Percentiles rank a stretch among this genome's conserved stretches.
Conservation (phyloP, 805 yeast species). For the Candida golubevii region DNA sequence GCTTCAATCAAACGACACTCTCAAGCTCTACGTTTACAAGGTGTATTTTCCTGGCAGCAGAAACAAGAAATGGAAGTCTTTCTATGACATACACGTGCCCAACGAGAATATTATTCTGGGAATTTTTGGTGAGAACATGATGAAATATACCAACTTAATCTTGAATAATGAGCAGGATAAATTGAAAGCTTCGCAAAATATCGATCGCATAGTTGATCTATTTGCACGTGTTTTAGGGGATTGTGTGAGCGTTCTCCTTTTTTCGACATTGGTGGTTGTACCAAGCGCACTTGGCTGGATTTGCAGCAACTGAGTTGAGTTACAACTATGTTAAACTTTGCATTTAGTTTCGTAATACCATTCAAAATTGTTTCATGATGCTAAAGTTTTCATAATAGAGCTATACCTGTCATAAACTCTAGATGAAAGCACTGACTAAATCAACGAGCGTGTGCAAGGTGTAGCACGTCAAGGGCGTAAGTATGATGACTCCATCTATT, state of each 20-base stretch:
- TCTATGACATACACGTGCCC: constrained; percentile 6
- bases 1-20: constrained; percentile 10
- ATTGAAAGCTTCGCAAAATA: constrained; percentile 1
- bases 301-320: background rate
- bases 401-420: too few relatives aligned
- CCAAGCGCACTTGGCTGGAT: constrained; percentile 7
- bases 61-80: constrained; percentile 1
- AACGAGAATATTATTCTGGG: constrained; percentile 6
- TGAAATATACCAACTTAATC: constrained; percentile 8
- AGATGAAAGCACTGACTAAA: too few relatives aligned
- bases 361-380: too few relatives aligned
- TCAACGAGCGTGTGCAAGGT: too few relatives aligned
- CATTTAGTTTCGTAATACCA: too few relatives aligned
- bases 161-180: background rate
- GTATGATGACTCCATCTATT: too few relatives aligned
- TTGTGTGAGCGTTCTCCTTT: constrained; percentile 9
- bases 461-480: too few relatives aligned
- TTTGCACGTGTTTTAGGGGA: constrained; percentile 6
- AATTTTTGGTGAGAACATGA: constrained; percentile 11
- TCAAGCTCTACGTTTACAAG: constrained; percentile 12
- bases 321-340: too few relatives aligned
- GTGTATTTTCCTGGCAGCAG: constrained; percentile 5
- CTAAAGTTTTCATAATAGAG: too few relatives aligned
- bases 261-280: constrained; percentile 11
- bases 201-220: background rate